Conservation (phyloP, 129 eudicot genomes). For the Lactuca sativa region DNA sequence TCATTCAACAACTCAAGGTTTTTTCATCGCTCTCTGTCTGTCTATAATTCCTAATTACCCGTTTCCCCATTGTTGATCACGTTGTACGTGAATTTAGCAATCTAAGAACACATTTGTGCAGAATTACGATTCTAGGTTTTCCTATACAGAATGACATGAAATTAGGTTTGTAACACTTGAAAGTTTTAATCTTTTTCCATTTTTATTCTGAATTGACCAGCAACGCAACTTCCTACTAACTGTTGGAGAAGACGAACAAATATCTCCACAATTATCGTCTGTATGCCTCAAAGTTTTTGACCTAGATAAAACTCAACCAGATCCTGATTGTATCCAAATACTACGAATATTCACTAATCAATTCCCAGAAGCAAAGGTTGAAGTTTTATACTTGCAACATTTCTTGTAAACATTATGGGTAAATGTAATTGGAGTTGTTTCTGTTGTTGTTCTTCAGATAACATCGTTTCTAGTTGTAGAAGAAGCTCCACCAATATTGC, state of each 20-base stretch:
- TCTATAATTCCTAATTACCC: constrained; percentile 5
- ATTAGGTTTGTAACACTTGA: background rate
- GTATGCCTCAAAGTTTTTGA: constrained; percentile 89
- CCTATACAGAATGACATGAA: background rate
- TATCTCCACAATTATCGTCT: constrained; percentile 71
- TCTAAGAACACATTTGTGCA: background rate
- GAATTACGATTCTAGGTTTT: constrained; percentile 4
- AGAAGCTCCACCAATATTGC: constrained; percentile 95
- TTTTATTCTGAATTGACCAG: constrained; percentile 42
- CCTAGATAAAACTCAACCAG: constrained; percentile 80
- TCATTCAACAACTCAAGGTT: constrained; percentile 94
- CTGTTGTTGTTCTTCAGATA: constrained; percentile 48
- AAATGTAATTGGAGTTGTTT: too few relatives aligned
- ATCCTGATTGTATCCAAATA: constrained; percentile 92
- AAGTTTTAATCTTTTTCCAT: constrained; percentile 4
- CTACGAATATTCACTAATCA: constrained; percentile 88
- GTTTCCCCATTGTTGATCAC: background rate
- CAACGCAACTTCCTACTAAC: constrained; percentile 91
- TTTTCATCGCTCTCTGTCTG: background rate
- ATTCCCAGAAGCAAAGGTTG: constrained; percentile 91
- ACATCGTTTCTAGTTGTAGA: constrained; percentile 84
- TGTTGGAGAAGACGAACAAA: constrained; percentile 89
- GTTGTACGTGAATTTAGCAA: constrained; percentile 1
- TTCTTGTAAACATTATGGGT: background rate
- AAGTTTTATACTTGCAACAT: background rate